Conservation (phyloP, 2,329 filamentous ascomycete species). For the Penicillium sp. region DNA sequence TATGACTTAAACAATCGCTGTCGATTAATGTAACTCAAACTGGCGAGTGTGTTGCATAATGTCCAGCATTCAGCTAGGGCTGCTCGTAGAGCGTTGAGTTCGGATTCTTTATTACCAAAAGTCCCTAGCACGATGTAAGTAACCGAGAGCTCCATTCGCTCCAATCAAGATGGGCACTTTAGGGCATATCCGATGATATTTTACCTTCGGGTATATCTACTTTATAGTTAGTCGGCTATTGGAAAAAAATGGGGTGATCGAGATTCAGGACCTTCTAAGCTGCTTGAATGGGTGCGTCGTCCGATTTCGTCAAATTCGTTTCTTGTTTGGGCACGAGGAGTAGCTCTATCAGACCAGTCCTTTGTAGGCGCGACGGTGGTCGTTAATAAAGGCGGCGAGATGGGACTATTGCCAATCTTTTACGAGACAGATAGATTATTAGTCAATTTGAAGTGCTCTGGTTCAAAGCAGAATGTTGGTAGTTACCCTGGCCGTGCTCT, state of each 20-base stretch:
- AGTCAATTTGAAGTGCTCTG: background rate
- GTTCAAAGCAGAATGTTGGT: background rate
- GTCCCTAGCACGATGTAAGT: conserved; percentile 38
- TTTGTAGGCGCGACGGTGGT: conserved; percentile 71
- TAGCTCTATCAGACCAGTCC: conserved; percentile 71
- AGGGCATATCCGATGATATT: too few relatives aligned
- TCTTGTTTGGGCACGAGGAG: conserved; percentile 81
- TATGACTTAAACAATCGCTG: conserved; percentile 77
- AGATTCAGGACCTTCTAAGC: conserved; percentile 68
- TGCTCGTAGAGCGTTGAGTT: conserved; percentile 68
- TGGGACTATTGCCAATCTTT: conserved; percentile 46
- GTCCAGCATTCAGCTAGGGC: conserved; percentile 91
- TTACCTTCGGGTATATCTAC: conserved; percentile 40
- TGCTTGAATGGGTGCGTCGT: conserved; percentile 65
- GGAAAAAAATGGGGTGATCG: background rate
- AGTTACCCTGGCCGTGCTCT: conserved; percentile 22
- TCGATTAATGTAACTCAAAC: conserved; percentile 80
- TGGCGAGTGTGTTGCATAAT: conserved; percentile 86
- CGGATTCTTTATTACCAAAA: conserved; percentile 57
- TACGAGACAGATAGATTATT: background rate
- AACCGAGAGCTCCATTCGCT: conserved; percentile 18
- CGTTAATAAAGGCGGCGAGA: conserved; percentile 71
- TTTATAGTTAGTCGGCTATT: conserved; percentile 17
- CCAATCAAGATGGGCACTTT: too few relatives aligned
- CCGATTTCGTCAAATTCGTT: conserved; percentile 69